Evolutionary conservation across 805 yeast genomes (phyloP), one percentile per base, ranked within the genome.

Genomic region (fission yeast (Schizosaccharomyces pombe)): DNA sequence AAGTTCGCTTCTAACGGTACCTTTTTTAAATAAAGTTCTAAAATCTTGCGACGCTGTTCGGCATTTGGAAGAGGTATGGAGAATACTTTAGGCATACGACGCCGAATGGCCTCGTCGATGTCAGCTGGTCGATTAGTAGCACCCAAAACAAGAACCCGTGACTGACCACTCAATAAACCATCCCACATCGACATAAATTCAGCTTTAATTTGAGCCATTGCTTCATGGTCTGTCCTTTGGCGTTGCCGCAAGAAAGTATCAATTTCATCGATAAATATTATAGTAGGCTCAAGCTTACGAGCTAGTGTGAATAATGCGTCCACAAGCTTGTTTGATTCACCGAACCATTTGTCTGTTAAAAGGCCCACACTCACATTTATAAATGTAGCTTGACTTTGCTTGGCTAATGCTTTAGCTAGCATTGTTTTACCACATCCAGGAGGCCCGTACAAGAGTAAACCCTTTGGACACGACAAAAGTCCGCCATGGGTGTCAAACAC

Each of bases 181-280:
- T 89, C 98, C 97, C 97, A 89, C 53, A 89, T 69, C 0, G 95
- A 85, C 96, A 89, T 89, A 63, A 89, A 91, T 66, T 89, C 97
- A 0, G 97, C 95, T 67, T 89, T 89, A 58, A 89, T 71, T 75
- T 82, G 80, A 0, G 95, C 85, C 31, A 95, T 86, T n/a, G 85
- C 86, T 67, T 89, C 98, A 67, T 89, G 96, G 67, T 89, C 98
- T 52, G 73, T 71, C 1, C 85, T 75, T 19, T 80, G 75, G 58
- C 98, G 74, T 63, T 85, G 94, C 60, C 96, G 75, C 60, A 89
- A 71, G 63, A 89, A 86, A 0, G 98, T 97, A 68, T 91, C 99
- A 54, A 91, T 86, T 66, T 91, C 99, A 70, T 89, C 98, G 63
- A 89, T 87, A 64, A 89, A 89, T 5, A 89, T 82, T 57, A 89